Evolutionary conservation across 2,329 filamentous ascomycete genomes (phyloP).

Genomic region (Sarocladium oryzae): DNA sequence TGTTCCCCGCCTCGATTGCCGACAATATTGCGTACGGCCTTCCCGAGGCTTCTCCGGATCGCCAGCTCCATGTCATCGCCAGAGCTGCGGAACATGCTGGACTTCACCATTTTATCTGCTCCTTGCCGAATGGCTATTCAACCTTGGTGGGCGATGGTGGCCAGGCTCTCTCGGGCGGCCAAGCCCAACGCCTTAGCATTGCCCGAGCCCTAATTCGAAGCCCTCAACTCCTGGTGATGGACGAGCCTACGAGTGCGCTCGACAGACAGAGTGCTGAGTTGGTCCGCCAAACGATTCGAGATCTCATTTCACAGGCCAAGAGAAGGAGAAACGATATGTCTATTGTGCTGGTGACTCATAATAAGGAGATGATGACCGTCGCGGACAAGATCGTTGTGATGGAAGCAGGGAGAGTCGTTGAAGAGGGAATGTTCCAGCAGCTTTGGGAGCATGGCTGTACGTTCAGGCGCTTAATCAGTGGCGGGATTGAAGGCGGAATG

Average conservation of each 20-base stretch:
- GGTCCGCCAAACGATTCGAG: constrained; percentile 56
- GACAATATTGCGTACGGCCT: constrained; percentile 83
- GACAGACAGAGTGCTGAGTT: constrained; percentile 61
- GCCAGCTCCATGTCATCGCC: constrained; percentile 37
- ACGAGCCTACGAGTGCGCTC: constrained; percentile 80
- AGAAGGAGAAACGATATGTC: constrained; percentile 42
- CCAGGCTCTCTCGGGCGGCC: constrained; percentile 67
- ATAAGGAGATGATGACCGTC: constrained; percentile 77
- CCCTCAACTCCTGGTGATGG: constrained; percentile 69
- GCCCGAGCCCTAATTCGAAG: constrained; percentile 68
- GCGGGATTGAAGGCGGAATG: constrained; percentile 15
- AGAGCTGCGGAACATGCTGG: constrained; percentile 52
- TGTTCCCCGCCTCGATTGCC: constrained; percentile 72
- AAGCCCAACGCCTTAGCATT: constrained; percentile 75
- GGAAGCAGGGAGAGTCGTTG: constrained; percentile 53
- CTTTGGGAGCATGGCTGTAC: constrained; percentile 40
- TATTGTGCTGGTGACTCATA: constrained; percentile 78
- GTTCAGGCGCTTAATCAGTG: constrained; percentile 42
- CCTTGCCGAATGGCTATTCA: constrained; percentile 52
- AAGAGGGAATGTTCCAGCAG: constrained; percentile 60
- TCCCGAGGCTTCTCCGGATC: constrained; percentile 43
- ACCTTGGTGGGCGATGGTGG: constrained; percentile 75
- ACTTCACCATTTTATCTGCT: constrained; percentile 70
- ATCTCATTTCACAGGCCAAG: constrained; percentile 29
- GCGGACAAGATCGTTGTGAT: constrained; percentile 69